Conservation (phyloP, 768 basidiomycete species). For the Psilocybe subaeruginosa region DNA sequence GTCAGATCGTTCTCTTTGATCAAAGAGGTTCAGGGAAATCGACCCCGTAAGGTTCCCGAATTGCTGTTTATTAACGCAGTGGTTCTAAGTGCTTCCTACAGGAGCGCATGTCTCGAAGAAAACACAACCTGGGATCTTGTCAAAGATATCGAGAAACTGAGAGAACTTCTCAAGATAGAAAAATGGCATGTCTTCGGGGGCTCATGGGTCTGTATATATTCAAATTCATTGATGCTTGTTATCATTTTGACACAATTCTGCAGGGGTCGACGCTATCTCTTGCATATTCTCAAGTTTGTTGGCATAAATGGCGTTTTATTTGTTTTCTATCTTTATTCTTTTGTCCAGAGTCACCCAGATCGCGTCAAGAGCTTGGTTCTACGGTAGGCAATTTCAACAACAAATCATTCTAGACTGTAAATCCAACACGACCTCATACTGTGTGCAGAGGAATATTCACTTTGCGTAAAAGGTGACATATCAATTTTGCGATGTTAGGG, state of each 20-base stretch:
- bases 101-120: constrained; percentile 74
- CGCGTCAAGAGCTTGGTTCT: constrained; percentile 79
- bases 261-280: constrained; percentile 87
- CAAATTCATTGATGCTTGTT: not conserved
- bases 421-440: not conserved
- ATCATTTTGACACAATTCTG: not conserved
- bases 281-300: constrained; percentile 77
- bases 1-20: constrained; percentile 83
- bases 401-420: too few species aligned
- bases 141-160: constrained; percentile 83
- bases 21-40: constrained; percentile 91
- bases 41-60: constrained; percentile 58
- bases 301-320: not conserved
- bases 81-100: constrained; percentile 26
- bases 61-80: not conserved
- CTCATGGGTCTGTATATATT: constrained; percentile 64
- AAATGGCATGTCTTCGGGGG: constrained; percentile 97
- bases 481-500: not conserved
- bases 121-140: constrained; percentile 97
- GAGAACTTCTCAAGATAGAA: constrained; percentile 74
- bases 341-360: constrained; percentile 71
- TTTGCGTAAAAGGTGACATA: constrained; percentile 63
- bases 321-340: not conserved
- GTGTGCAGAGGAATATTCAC: constrained; percentile 81
- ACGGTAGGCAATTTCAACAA: constrained; percentile 44